A percentile compares a stretch with the other conserved stretches of the same genome.
These are phyloP conservation scores for Apiotrichum sp. DNA, from an alignment of 1,284 basidiomycete genomes.

Conservation along the genomic window DNA sequence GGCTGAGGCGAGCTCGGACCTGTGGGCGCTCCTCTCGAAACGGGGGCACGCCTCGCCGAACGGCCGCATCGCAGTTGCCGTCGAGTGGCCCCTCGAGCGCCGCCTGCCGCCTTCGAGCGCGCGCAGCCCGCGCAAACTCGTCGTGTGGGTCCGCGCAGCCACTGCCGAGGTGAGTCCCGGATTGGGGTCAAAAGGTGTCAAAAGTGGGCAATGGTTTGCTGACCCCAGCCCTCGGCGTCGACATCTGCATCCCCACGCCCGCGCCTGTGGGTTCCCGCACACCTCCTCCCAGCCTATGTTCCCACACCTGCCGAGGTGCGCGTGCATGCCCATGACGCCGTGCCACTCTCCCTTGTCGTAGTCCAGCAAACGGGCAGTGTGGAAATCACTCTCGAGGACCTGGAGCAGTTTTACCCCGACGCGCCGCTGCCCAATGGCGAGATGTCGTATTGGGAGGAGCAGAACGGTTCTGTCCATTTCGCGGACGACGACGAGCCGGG, in stretches of 20 bases:
- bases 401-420: slow-evolving; percentile 12
- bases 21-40: slow-evolving; percentile 11
- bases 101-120: slow-evolving; percentile 5
- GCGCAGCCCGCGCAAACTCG: slow-evolving; percentile 10
- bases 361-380: slow-evolving; percentile 29
- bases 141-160: slow-evolving; percentile 12
- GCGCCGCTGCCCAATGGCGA: not conserved
- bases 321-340: slow-evolving; percentile 28
- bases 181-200: no score
- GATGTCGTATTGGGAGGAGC: not conserved
- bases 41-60: not conserved
- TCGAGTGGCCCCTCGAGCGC: slow-evolving; percentile 14
- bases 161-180: slow-evolving; percentile 5
- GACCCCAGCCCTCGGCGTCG: not conserved
- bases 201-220: not conserved
- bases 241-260: slow-evolving; percentile 2
- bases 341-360: slow-evolving; percentile 36
- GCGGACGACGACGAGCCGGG: slow-evolving; percentile 5
- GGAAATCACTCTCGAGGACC: slow-evolving; percentile 22
- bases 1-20: slow-evolving; percentile 11
- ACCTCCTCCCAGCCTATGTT: slow-evolving; percentile 29
- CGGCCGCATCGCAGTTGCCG: slow-evolving; percentile 8
- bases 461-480: slow-evolving; percentile 10
- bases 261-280: slow-evolving; percentile 24
- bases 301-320: slow-evolving; percentile 21